Base-by-base conservation (phyloP, 768 basidiomycete species). In the Boletus barrowsii region DNA sequence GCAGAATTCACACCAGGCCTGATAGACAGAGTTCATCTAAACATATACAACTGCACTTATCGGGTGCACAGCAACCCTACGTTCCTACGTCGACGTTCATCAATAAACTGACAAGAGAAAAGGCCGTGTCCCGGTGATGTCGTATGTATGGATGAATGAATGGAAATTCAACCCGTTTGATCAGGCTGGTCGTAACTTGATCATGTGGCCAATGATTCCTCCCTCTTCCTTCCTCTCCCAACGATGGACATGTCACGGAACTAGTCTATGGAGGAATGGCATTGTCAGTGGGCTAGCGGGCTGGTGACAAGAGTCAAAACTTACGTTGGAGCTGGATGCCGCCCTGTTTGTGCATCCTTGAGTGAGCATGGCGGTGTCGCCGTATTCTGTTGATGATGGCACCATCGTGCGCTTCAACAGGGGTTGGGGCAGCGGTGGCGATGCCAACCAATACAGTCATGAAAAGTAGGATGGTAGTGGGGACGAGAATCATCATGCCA, bases 401-500 rank as follows among this genome's bases (percentile, higher is more conserved):
- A 41, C 30, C 39, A 32, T 35, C 51, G 14, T 43, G 45, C 18
- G 24, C 26, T 24, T 22, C 48, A 18, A 18, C 9, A 24, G 33
- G 47, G 9, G 42, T 26, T 3, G 61, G 53, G 35, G 61, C 57
- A 1, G 58, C 52, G 10, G 18, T 22, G 1, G 32, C 44, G 8
- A 32, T 4, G 8, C 30, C 40, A 42, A 42, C 45, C 22, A 63
- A 42, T 5, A 29, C 29, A 11, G 39, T 22, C 5, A 57, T 24
- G 36, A 45, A 50, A 37, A 57, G 15, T 24, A 57, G 47, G 26
- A 57, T 32, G 36, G 14, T 33, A 2, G 40, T 46, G n/a, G n/a
- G 30, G 15, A 47, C 52, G 11, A 52, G 22, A n/a, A 57, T 14
- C 20, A 51, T 18, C 54, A 62, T 61, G 51, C 10, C 11, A 33